A percentile compares a stretch with the other conserved stretches of the same genome.
Evolutionary conservation across 1,284 basidiomycete species (phyloP).

Genomic region (Moesziomyces antarcticus): DNA sequence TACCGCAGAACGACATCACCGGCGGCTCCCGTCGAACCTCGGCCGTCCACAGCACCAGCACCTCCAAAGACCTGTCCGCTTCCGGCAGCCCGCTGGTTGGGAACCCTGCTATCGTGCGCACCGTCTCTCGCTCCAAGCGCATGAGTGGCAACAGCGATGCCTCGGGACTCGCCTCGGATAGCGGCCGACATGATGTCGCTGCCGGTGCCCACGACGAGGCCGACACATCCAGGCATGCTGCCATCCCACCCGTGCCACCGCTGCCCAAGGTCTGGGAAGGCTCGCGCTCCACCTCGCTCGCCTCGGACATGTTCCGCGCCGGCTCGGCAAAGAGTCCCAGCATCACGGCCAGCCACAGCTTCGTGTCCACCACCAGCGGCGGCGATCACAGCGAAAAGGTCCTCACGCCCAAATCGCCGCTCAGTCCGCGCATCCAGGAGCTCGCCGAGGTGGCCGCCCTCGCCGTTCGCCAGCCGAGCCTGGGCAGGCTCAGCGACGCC

Average conservation of each 20-base stretch:
- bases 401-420: slow-evolving; percentile 35
- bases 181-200: slow-evolving; percentile 20
- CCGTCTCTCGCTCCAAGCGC: slow-evolving; percentile 34
- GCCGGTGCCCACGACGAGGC: slow-evolving; percentile 20
- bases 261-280: slow-evolving; percentile 87
- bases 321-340: slow-evolving; percentile 26
- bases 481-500: slow-evolving; percentile 20
- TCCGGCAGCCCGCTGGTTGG: slow-evolving; percentile 23
- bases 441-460: slow-evolving; percentile 42
- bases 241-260: slow-evolving; percentile 93
- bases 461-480: slow-evolving; percentile 29
- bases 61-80: slow-evolving; percentile 13
- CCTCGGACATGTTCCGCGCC: slow-evolving; percentile 34
- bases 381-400: slow-evolving; percentile 32
- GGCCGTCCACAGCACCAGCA: slow-evolving; percentile 9
- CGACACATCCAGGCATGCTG: slow-evolving; percentile 21
- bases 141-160: slow-evolving; percentile 46
- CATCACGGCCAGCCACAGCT: slow-evolving; percentile 30
- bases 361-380: slow-evolving; percentile 34
- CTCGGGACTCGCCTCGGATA: slow-evolving; percentile 22
- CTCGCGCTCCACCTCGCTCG: slow-evolving; percentile 75
- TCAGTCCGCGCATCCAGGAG: slow-evolving; percentile 42
- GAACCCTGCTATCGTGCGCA: slow-evolving; percentile 14
- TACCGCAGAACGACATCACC: slow-evolving; percentile 51
- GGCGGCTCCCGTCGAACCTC: slow-evolving; percentile 27